Base-by-base conservation (phyloP, 1,284 basidiomycete species). In the Trametes polyzona region DNA sequence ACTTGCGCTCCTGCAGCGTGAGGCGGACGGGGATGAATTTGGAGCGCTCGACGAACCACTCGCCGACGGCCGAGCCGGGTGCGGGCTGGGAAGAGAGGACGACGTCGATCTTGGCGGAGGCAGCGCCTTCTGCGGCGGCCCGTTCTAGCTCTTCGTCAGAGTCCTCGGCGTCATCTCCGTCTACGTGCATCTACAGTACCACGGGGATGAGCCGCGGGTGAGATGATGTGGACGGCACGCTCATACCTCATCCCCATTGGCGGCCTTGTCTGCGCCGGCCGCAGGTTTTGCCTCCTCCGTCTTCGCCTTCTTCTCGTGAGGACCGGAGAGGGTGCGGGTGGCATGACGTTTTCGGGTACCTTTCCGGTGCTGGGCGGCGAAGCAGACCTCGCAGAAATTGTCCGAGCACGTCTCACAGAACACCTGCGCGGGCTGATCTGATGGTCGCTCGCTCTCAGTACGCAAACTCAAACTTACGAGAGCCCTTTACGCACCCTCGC, bases 361-460 rank as follows among this genome's bases (percentile, higher is more conserved):
- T 65, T 92, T 93, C 47, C 90, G 77, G 71, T 93, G 91, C 67
- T 90, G 89, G 0, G 90, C 82, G 11, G 87, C 81, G 70, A 88
- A 93, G 74, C 91, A 93, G 21, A 93, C 90, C 69, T 92, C 87
- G 60, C 91, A 93, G 66, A 85, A 93, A 32, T 78, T 73, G 69
- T 93, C 90, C 7, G 65, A 73, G 67, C 91, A 93, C 10, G 80
- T 78, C 67, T 87, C 83, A 65, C 91, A 93, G 47, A 77, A 71
- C 16, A 92, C 66, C 66, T 90, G 83, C 8, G 89, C 87, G 53
- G 91, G 90, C 72, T 93, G 91, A 75, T 93, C 90, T 93, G 65
- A 41, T 46, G 37, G 53, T 32, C n/a, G 19, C 14, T 17, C 27
- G 27, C 32, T 39, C 40, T 49, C n/a, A n/a, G n/a, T n/a, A n/a